These are phyloP conservation scores for Amanita molliuscula DNA, from an alignment of 768 basidiomycete species.

Conservation along the genomic window DNA sequence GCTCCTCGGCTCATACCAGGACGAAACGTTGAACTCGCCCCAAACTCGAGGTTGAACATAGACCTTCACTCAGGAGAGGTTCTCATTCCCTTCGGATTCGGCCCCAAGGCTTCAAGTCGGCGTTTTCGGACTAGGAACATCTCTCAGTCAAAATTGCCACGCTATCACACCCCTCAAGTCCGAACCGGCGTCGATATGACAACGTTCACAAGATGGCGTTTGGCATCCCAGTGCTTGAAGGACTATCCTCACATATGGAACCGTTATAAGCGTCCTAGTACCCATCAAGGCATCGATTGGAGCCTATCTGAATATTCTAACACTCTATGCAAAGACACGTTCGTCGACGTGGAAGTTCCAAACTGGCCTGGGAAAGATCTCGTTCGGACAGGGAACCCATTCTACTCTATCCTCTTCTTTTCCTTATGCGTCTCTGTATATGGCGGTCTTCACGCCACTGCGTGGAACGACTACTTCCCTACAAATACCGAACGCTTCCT, in stretches of 20 bases:
- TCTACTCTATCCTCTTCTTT: neutral
- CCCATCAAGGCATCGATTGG: neutral
- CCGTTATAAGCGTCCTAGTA: neutral
- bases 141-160: neutral
- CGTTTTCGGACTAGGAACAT: neutral
- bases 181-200: neutral
- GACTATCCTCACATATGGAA: neutral
- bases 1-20: neutral
- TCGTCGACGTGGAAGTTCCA: neutral
- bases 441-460: neutral
- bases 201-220: neutral
- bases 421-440: neutral
- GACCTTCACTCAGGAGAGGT: neutral
- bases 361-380: neutral
- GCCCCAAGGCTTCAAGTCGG: neutral
- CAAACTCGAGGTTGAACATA: neutral
- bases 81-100: neutral
- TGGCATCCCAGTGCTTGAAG: neutral
- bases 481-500: neutral
- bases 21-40: neutral
- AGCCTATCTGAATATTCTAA: neutral
- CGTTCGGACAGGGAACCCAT: neutral
- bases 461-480: conserved; percentile 1
- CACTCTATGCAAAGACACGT: neutral
- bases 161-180: neutral